These are phyloP conservation scores for Erysimum pusillum DNA, from an alignment of 441 rosid genomes.

Conservation along the genomic window DNA sequence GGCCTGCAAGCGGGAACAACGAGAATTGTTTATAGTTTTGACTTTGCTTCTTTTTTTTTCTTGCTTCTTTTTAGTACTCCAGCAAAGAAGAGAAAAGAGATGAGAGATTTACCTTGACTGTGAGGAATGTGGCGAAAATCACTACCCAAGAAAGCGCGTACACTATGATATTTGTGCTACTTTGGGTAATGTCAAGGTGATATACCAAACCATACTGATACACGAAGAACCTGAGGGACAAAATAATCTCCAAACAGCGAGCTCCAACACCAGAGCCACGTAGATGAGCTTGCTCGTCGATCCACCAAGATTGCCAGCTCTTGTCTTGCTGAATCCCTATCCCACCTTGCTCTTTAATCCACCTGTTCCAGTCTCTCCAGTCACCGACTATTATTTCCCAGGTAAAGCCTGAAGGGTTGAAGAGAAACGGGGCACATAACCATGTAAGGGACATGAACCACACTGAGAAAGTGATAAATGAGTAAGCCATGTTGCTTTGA, in stretches of 20 bases:
- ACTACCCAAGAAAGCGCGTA: conserved; percentile 96
- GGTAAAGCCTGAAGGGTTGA: conserved; percentile 88
- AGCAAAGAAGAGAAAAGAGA: background rate
- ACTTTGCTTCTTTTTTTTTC: background rate
- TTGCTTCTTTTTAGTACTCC: background rate
- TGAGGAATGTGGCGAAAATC: conserved; percentile 76
- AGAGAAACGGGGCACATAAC: conserved; percentile 95
- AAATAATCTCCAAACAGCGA: conserved; percentile 76
- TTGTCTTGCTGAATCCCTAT: conserved; percentile 94
- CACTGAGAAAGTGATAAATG: conserved; percentile 85
- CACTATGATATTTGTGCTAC: conserved; percentile 84
- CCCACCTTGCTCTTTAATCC: conserved; percentile 98
- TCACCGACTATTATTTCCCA: conserved; percentile 95
- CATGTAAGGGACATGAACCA: conserved; percentile 99
- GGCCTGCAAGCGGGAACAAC: conserved; percentile 60
- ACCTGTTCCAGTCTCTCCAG: conserved; percentile 99
- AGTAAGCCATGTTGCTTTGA: conserved; percentile 89
- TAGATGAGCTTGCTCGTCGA: conserved; percentile 91
- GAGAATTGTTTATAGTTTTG: conserved; percentile 16
- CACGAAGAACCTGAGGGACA: conserved; percentile 87
- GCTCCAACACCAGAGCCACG: conserved; percentile 78
- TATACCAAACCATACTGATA: conserved; percentile 98
- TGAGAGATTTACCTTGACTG: conserved; percentile 70
- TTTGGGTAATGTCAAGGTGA: conserved; percentile 94
- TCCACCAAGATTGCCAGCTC: conserved; percentile 99